Conservation (phyloP, 164 flowering plant species). For the Tetracentron sinense region DNA sequence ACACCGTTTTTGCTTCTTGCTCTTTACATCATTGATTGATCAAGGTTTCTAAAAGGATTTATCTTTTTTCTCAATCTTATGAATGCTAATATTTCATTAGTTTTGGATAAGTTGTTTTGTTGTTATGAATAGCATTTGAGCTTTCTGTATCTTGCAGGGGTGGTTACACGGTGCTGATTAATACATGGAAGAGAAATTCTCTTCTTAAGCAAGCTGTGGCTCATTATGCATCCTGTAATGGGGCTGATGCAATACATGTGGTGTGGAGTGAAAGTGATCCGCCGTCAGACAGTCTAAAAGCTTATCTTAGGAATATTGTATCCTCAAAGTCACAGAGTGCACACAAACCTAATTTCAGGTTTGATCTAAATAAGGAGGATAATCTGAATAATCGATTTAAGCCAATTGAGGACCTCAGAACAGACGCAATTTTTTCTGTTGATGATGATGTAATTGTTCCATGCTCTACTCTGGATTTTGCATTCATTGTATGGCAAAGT, state of each 20-base stretch:
- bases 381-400: slow-evolving; percentile 50
- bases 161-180: slow-evolving; percentile 51
- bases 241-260: slow-evolving; percentile 46
- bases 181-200: slow-evolving; percentile 55
- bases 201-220: slow-evolving; percentile 52
- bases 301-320: slow-evolving; percentile 34
- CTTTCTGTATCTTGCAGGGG: slow-evolving; percentile 31
- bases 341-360: slow-evolving; percentile 40
- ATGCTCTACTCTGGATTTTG: slow-evolving; percentile 43
- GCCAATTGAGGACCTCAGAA: slow-evolving; percentile 38
- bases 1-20: no score
- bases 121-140: background rate
- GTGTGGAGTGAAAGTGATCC: slow-evolving; percentile 56
- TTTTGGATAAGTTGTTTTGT: background rate
- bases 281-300: slow-evolving; percentile 37
- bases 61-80: no score
- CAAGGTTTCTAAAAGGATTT: no score
- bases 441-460: slow-evolving; percentile 59
- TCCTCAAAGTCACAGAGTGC: slow-evolving; percentile 38
- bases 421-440: slow-evolving; percentile 58
- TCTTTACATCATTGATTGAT: no score
- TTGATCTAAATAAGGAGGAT: slow-evolving; percentile 44
- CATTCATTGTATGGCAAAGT: slow-evolving; percentile 51
- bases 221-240: slow-evolving; percentile 53
- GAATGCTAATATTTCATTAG: no score